Evolutionary conservation across 1,139 yeast species (phyloP), one percentile per base, ranked within the genome.

Genomic region (Sugiyamaella grinbergsii): DNA sequence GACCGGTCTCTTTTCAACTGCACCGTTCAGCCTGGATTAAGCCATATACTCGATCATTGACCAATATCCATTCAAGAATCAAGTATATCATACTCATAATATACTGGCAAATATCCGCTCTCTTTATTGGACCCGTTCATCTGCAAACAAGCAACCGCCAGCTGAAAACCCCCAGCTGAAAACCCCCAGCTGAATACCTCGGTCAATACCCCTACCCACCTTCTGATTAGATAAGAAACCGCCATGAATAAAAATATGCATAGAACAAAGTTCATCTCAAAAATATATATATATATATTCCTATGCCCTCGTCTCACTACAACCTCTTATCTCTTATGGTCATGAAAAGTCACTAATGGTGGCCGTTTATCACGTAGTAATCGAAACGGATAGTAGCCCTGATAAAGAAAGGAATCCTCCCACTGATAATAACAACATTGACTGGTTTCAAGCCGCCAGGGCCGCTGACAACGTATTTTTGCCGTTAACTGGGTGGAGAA

Each of bases 341-440:
- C 15, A 11, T 29, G 33, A 15, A 19, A 2, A 4, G 40, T n/a
- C 13, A 26, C 18, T 26, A 16, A 42, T 42, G 47, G 47, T 34
- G 47, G 26, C 40, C 3, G 36, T 29, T 18, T 42, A 42, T 34
- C 39, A 34, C 13, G 16, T 42, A 20, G 40, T 42, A 10, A 33
- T 42, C 22, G 39, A 32, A 26, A 22, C 47, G 39, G 47, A 42
- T 32, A 42, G 32, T 20, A 33, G n/a, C 22, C 38, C 40, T 16
- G 47, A 42, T 6, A 32, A 23, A 22, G 32, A 34, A 7, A 23
- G 18, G 16, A 11, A 33, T 22, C 16, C 40, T 19, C 8, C 16
- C 10, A 10, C 2, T 11, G 23, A 32, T 10, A 13, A 11, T 15
- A 23, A 23, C 16, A 22, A 32, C 16, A 19, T n/a, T 18, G 33